Evolutionary conservation across 106 monocot genomes (phyloP).

Genomic region (Dendrobium chrysotoxum): DNA sequence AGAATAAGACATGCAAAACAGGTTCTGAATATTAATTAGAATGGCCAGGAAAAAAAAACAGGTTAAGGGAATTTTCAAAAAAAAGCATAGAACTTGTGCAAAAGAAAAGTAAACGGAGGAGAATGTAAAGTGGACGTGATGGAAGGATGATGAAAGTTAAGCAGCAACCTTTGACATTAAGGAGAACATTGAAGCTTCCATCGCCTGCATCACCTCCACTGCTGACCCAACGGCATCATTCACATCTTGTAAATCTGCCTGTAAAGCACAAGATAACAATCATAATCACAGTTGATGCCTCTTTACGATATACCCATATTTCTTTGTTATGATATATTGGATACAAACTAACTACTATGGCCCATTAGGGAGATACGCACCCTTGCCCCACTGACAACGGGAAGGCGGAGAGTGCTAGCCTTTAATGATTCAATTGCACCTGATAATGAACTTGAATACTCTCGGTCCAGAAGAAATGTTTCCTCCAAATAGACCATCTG

Average conservation of each 20-base stretch:
- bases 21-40: background rate
- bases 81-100: background rate
- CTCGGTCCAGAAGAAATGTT: conserved; percentile 63
- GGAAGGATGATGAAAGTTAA: background rate
- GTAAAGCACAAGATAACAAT: conserved; percentile 6
- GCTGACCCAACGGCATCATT: conserved; percentile 60
- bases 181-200: conserved; percentile 53
- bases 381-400: conserved; percentile 84
- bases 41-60: background rate
- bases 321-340: background rate
- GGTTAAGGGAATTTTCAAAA: background rate
- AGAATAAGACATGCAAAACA: background rate
- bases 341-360: background rate
- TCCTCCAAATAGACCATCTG: conserved; percentile 87
- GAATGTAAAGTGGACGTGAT: background rate
- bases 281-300: background rate
- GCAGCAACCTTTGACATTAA: conserved; percentile 43
- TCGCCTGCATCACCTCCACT: conserved; percentile 63
- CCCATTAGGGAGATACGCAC: conserved; percentile 29
- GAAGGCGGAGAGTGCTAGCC: conserved; percentile 93
- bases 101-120: background rate
- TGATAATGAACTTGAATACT: conserved; percentile 71
- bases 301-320: background rate
- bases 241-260: conserved; percentile 57
- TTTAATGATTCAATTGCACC: conserved; percentile 79